Base-by-base conservation (phyloP, 202 grass and related monocot species). In the Schoenoplectus tabernaemontani region DNA sequence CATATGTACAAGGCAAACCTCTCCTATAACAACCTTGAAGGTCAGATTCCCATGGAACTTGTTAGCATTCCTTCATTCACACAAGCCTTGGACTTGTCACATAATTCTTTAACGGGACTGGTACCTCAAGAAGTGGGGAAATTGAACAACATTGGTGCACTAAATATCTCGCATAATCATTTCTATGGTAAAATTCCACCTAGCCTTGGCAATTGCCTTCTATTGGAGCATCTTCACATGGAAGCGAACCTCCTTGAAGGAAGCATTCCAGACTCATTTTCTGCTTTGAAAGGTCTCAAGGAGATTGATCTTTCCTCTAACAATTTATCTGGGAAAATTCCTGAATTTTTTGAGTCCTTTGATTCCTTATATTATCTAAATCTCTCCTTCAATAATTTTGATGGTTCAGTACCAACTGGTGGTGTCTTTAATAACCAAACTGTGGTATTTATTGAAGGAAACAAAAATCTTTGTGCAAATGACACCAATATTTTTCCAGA, bases 321-420 rank as follows among this genome's bases (percentile, higher is more conserved):
- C 2, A 90, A 67, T 57, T 79, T 93, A 20, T 85, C 78, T 0
- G 82, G 82, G 22, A 26, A 43, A 37, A 85, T 93, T 0, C 88
- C 88, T 28, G 84, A 68, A 1, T 90, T 85, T 44, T 59, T 90
- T 0, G 1, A 10, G 22, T 24, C 36, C 0, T 81, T 88, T 16
- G 53, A 1, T 28, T 78, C 0, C 58, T 38, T 93, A 5, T 3
- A 78, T 9, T 1, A 32, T 2, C 78, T 93, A 22, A 93, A 93
- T 85, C 37, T 90, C 48, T 90, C 91, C 1, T 90, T 81, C 56
- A 93, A 93, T 12, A 81, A 83, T 48, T 85, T 93, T 57, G 32
- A 59, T 15, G 91, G 91, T 24, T 51, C 9, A 5, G 0, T 87
- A 73, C 91, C 91, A 36, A 73, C 0, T 0, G 73, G 82, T 0